Conservation (phyloP, 169 alveolate genomes). For the Plasmodium cynomolgi region DNA sequence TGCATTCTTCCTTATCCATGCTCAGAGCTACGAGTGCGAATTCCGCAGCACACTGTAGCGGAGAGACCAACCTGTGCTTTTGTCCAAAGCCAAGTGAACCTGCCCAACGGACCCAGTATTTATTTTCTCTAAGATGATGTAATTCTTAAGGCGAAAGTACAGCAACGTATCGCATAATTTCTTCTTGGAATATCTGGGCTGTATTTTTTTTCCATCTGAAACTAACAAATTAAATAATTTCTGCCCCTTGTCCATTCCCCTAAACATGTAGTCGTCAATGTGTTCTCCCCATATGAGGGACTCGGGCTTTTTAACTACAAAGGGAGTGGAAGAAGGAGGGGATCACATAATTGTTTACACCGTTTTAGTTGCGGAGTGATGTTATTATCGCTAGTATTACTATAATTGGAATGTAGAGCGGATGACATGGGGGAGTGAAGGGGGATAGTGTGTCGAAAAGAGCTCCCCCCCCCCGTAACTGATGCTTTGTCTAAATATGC, state of each 20-base stretch:
- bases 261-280: conserved; percentile 50
- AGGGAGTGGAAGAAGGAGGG: not conserved
- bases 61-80: conserved; percentile 47
- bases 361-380: not conserved
- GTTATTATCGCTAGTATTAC: not conserved
- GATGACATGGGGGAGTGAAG: not conserved
- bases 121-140: conserved; percentile 78
- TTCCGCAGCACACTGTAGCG: not conserved
- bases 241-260: conserved; percentile 53
- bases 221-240: conserved; percentile 45
- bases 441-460: not conserved
- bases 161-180: conserved; percentile 74
- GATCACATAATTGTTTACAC: not conserved
- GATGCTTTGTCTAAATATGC: not conserved
- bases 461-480: not conserved
- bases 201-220: conserved; percentile 61
- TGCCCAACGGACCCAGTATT: conserved; percentile 86
- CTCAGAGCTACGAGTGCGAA: not conserved
- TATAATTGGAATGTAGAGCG: not conserved
- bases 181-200: conserved; percentile 67
- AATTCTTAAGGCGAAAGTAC: conserved; percentile 79
- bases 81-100: conserved; percentile 81
- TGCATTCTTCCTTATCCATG: not conserved
- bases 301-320: conserved; percentile 56
- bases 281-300: conserved; percentile 70